Base-by-base conservation (phyloP, 352 stramenopile genomes). In the Pythium guiyangense region DNA sequence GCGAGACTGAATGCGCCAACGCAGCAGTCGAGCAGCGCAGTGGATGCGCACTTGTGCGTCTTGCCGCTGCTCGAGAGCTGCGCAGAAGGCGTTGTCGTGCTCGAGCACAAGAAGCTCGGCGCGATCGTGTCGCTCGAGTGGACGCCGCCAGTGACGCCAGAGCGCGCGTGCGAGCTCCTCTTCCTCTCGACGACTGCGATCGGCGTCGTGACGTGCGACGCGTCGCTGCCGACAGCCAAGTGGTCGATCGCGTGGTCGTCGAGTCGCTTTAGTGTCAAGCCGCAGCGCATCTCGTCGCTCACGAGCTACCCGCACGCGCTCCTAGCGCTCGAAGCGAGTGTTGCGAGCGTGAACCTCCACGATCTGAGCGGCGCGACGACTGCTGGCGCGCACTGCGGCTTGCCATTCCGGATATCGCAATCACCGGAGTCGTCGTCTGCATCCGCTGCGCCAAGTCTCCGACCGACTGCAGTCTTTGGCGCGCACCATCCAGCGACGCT, bases 101-200 rank as follows among this genome's bases (percentile, higher is more conserved):
- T 92, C 27, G 54, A 73, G 18, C 73, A 74, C 20, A 83, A 90
- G 43, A 76, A 90, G 22, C 80, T 84, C 56, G 79, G 80, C 12
- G 54, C 61, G 12, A 57, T 92, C 27, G 46, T 87, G 11, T 77
- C 75, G 2, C 70, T 92, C 37, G 60, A 88, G 50, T 92, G 83
- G 79, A 88, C 77, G 4, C 79, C 78, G 3, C 69, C 65, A 27
- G 59, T 84, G 17, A 74, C 77, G 9, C 54, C 70, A 3, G 75
- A 86, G 27, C 66, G 71, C 37, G 62, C 77, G 37, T 87, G 74
- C 40, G 65, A 86, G 31, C 52, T 92, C 22, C 52, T 92, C 44
- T 87, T 89, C 49, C 52, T 90, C 31, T 84, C 82, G 26, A 74
- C 70, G 25, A 86, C 76, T 9, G 68, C 73, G n/a, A 80, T 88